phyloP scores from a whole-genome alignment of 129 eudicot species.

The Lactuca sativa region DNA sequence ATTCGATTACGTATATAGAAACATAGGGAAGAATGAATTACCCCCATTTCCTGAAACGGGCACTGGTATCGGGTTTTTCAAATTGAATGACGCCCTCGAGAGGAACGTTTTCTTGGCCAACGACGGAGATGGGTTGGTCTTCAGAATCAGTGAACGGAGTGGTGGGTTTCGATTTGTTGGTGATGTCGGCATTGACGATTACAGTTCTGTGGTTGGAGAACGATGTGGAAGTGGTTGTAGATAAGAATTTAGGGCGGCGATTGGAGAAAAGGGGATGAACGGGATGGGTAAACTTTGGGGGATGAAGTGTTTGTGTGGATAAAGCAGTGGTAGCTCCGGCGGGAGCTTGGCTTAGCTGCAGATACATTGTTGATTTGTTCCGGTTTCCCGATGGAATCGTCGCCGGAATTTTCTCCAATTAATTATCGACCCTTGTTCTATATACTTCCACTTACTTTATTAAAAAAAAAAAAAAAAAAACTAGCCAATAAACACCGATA shows the following conservation, averaged over 20 bases:
- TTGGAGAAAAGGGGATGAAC: constrained; percentile 61
- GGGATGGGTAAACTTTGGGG: constrained; percentile 56
- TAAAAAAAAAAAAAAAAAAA: not conserved
- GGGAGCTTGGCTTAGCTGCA: constrained; percentile 42
- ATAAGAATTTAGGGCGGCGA: constrained; percentile 46
- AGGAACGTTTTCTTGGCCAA: constrained; percentile 61
- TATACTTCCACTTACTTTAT: constrained; percentile 2
- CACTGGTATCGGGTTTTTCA: constrained; percentile 54
- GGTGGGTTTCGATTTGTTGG: constrained; percentile 32
- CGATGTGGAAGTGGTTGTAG: constrained; percentile 12
- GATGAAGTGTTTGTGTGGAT: constrained; percentile 43
- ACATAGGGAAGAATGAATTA: not conserved
- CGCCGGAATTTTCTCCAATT: constrained; percentile 10
- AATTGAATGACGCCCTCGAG: constrained; percentile 97
- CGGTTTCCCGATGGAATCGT: not conserved
- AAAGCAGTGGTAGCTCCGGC: constrained; percentile 30
- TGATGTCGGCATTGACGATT: constrained; percentile 42
- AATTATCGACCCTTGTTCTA: constrained; percentile 9
- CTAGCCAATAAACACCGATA: no score
- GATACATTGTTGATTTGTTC: constrained; percentile 33
- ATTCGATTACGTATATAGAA: not conserved
- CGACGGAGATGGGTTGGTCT: constrained; percentile 39
- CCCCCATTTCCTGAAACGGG: constrained; percentile 80
- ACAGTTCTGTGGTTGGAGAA: constrained; percentile 30
- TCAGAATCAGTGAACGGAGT: constrained; percentile 32